Evolutionary conservation across 2,329 filamentous ascomycete species (phyloP).

Genomic region (Talaromyces sp.): DNA sequence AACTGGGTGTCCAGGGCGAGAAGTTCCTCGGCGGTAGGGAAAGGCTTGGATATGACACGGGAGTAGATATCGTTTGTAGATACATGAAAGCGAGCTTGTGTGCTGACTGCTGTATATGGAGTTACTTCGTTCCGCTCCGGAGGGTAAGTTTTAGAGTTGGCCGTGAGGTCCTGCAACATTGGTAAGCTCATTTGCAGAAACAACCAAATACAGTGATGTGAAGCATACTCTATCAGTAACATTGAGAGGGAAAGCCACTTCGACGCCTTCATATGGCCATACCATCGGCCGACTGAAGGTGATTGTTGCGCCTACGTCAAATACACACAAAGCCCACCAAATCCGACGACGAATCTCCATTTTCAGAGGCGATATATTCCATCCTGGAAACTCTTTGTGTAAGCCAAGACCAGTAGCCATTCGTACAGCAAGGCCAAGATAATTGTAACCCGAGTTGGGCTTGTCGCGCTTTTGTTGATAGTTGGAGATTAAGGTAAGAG

Average conservation of each 20-base stretch:
- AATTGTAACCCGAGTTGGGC: conserved; percentile 47
- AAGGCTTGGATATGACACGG: conserved; percentile 39
- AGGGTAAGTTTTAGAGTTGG: conserved; percentile 30
- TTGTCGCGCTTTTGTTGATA: conserved; percentile 48
- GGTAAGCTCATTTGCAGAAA: neutral
- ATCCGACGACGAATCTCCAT: conserved; percentile 35
- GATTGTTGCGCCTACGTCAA: conserved; percentile 45
- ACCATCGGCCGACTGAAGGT: conserved; percentile 46
- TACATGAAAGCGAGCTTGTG: conserved; percentile 38
- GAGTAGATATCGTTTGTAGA: conserved; percentile 40
- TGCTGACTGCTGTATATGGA: conserved; percentile 38
- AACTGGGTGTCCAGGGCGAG: conserved; percentile 32
- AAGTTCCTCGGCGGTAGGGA: conserved; percentile 36
- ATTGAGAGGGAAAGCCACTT: conserved; percentile 40
- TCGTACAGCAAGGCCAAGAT: conserved; percentile 41
- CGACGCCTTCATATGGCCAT: conserved; percentile 39
- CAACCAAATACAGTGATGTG: neutral
- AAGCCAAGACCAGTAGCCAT: conserved; percentile 48
- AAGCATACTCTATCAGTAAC: conserved; percentile 34
- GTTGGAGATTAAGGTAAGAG: conserved; percentile 43
- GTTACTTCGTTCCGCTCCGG: conserved; percentile 33
- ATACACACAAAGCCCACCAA: conserved; percentile 41
- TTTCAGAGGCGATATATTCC: conserved; percentile 39
- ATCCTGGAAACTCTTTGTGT: conserved; percentile 45
- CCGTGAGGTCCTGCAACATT: conserved; percentile 25